Base-by-base conservation (phyloP, 208 protist species). In the Vickermania ingenoplastis region DNA sequence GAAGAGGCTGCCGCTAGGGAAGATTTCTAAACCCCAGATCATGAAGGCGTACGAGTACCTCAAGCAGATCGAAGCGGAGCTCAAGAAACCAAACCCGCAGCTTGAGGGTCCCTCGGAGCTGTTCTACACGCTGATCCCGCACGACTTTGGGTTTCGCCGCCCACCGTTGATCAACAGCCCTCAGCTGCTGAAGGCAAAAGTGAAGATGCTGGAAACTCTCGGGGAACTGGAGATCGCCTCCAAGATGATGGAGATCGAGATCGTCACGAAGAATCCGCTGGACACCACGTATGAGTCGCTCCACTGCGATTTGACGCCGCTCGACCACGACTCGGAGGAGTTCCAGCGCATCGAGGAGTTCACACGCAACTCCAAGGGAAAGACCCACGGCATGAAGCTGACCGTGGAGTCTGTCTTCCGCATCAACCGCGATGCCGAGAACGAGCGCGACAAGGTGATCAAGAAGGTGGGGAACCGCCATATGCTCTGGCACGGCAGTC, bases 401-500 rank as follows among this genome's bases (percentile, higher is more conserved):
- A 51, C 75, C 55, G 73, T 94, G 11, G 58, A 75, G 14, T 56
- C 83, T 17, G 76, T 92, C 29, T 94, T 96, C 54, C 65, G 57
- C 25, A 62, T 94, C n/a, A 0, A 75, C 17, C 76, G 88, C 28
- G 57, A 86, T 14, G 75, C 70, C 21, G 89, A 95, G 73, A 61
- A 62, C 1, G 53, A 59, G 11, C 73, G 67, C 30, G 91, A 83
- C 67, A 36, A 67, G 49, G 24, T 7, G 7, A 67, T 57, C 30
- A 57, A 69, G 56, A 30, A 29, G 2, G 54, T 84, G 14, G 56
- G 31, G 45, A 93, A 92, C 66, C 69, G 63, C 36, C 67, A 73
- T 49, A 81, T 97, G 61, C 73, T 97, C 1, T 98, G 89, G 90
- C 91, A 97, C 65, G 94, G 93, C 31, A 86, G 73, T 52, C 76